phyloP scores from a whole-genome alignment of 257 asterid genomes.

The Eucommia ulmoides region DNA sequence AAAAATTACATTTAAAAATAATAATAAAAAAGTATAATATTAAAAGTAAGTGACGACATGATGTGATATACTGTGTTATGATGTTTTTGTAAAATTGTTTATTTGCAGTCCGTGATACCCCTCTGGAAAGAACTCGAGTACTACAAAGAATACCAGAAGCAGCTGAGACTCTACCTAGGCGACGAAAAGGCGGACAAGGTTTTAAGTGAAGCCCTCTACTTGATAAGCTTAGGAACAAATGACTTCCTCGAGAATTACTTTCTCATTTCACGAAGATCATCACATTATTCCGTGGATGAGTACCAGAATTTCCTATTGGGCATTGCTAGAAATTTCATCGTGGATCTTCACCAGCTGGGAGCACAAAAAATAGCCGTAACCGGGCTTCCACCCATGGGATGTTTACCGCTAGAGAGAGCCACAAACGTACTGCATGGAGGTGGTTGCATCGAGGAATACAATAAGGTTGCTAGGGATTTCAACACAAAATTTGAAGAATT shows the following conservation, averaged over 20 bases:
- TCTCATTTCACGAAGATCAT: constrained; percentile 27
- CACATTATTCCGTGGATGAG: constrained; percentile 34
- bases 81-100: no score
- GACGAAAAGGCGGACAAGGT: constrained; percentile 34
- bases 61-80: no score
- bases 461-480: constrained; percentile 53
- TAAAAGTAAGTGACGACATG: no score
- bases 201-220: constrained; percentile 39
- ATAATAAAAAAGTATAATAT: no score
- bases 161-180: constrained; percentile 43
- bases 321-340: constrained; percentile 38
- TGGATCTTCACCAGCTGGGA: constrained; percentile 45
- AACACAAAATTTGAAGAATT: constrained; percentile 38
- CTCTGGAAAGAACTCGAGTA: constrained; percentile 64
- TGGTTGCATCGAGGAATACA: constrained; percentile 45
- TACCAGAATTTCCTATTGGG: constrained; percentile 44
- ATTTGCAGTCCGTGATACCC: constrained; percentile 63
- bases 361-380: constrained; percentile 66
- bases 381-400: constrained; percentile 86
- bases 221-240: constrained; percentile 72
- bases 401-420: constrained; percentile 78
- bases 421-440: constrained; percentile 24
- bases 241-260: constrained; percentile 77
- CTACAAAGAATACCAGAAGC: constrained; percentile 58
- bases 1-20: no score